These are phyloP conservation scores for Echium plantagineum DNA, from an alignment of 257 asterid genomes.

Conservation along the genomic window DNA sequence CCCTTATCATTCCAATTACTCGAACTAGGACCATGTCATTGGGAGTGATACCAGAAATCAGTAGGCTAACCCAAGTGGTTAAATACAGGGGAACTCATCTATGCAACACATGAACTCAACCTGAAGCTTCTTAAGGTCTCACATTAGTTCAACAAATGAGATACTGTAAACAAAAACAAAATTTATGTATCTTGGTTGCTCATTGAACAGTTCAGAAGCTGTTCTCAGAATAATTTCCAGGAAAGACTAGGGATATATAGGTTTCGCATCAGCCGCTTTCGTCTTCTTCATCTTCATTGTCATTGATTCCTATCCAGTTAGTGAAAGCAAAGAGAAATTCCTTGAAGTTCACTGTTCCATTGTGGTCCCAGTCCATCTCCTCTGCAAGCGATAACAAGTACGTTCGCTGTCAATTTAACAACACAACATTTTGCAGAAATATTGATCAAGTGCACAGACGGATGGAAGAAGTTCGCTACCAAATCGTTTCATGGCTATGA, in stretches of 20 bases:
- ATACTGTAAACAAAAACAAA: background rate
- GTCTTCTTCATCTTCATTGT: conserved; percentile 40
- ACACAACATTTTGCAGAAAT: background rate
- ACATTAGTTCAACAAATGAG: background rate
- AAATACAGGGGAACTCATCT: background rate
- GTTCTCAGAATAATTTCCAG: background rate
- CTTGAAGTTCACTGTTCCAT: conserved; percentile 81
- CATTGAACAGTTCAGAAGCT: background rate
- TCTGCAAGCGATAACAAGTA: conserved; percentile 33
- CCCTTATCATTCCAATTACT: too few species aligned
- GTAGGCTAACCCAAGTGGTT: too few species aligned
- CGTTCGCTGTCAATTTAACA: background rate
- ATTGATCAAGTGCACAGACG: background rate
- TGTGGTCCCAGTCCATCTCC: conserved; percentile 97
- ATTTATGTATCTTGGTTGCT: background rate
- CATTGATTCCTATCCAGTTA: conserved; percentile 82
- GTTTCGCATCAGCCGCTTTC: conserved; percentile 4
- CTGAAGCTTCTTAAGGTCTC: background rate
- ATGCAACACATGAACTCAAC: too few species aligned
- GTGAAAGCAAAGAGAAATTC: conserved; percentile 90
- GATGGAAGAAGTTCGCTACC: conserved; percentile 31
- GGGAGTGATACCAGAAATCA: too few species aligned
- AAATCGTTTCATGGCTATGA: conserved; percentile 83
- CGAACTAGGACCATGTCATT: too few species aligned
- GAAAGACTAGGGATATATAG: background rate